phyloP scores from a whole-genome alignment of 139 green algal genomes.

The Desmodesmus armatus region DNA sequence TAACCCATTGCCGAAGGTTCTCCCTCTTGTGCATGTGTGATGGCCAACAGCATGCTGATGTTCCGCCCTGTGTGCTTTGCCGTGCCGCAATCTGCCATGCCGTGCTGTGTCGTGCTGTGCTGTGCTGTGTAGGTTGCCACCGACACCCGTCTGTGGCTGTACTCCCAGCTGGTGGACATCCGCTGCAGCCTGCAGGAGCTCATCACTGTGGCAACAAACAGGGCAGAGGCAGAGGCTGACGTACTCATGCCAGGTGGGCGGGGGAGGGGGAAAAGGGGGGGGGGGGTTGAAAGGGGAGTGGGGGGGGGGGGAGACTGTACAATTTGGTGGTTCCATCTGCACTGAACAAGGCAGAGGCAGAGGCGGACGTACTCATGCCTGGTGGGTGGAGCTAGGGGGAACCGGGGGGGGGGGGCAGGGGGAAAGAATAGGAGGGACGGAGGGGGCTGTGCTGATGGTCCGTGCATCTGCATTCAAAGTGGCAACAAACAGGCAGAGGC shows the following conservation, averaged over 20 bases:
- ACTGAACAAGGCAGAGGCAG: slow-evolving; percentile 81
- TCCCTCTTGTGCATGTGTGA: too few species aligned
- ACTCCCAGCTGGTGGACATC: slow-evolving; percentile 74
- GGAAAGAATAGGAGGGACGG: too few species aligned
- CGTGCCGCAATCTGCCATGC: background rate
- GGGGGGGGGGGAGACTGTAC: too few species aligned
- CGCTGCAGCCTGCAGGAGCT: slow-evolving; percentile 82
- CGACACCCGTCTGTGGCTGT: slow-evolving; percentile 96
- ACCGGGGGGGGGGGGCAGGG: too few species aligned
- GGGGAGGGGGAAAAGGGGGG: too few species aligned
- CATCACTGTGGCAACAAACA: slow-evolving; percentile 80
- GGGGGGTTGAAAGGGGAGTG: too few species aligned
- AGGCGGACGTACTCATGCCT: slow-evolving; percentile 46
- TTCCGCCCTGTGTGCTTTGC: background rate
- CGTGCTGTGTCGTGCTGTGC: background rate
- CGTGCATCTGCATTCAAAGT: background rate
- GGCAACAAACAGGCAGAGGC: too few species aligned
- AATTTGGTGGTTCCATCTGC: too few species aligned
- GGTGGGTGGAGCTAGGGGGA: background rate
- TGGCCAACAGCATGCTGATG: too few species aligned
- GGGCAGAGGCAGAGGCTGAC: slow-evolving; percentile 88
- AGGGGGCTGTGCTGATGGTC: background rate
- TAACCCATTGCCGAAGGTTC: background rate
- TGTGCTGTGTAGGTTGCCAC: slow-evolving; percentile 85
- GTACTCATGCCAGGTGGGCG: slow-evolving; percentile 89